A percentile compares a stretch with the other conserved stretches of the same genome.
These are phyloP conservation scores for Seiridium cupressi DNA, from an alignment of 2,329 filamentous ascomycete species.

Conservation along the genomic window DNA sequence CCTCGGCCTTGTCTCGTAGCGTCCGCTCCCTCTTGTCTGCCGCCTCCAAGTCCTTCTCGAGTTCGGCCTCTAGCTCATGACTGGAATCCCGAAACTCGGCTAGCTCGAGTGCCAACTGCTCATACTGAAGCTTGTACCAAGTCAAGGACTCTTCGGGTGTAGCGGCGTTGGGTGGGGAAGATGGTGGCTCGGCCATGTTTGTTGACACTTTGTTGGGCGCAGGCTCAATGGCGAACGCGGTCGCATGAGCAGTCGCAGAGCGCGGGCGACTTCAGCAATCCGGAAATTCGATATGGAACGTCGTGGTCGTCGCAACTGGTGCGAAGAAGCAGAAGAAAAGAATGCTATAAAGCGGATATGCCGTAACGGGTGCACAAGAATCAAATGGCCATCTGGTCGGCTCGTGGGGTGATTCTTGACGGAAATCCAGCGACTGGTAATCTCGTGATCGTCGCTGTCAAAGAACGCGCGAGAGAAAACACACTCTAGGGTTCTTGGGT, in stretches of 20 bases:
- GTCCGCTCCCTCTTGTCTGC: slow-evolving; percentile 90
- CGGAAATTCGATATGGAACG: background rate
- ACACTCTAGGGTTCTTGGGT: background rate
- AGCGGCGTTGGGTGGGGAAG: slow-evolving; percentile 57
- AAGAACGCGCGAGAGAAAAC: background rate
- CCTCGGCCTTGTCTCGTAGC: slow-evolving; percentile 84
- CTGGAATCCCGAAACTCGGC: slow-evolving; percentile 93
- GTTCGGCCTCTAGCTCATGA: slow-evolving; percentile 87
- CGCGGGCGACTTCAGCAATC: background rate
- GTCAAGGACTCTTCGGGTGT: slow-evolving; percentile 73
- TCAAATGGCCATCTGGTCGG: background rate
- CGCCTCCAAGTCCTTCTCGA: slow-evolving; percentile 94
- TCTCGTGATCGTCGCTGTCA: background rate
- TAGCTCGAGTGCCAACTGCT: slow-evolving; percentile 85
- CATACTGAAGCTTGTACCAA: slow-evolving; percentile 97
- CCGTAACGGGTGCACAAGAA: background rate
- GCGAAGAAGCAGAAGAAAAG: background rate
- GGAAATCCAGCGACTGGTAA: background rate
- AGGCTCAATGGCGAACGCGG: background rate
- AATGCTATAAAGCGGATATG: background rate
- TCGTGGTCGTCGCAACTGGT: background rate
- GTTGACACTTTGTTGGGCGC: slow-evolving; percentile 6
- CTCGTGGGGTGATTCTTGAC: background rate
- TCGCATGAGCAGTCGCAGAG: background rate
- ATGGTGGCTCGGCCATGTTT: slow-evolving; percentile 58